Conservation (phyloP, 2,329 filamentous ascomycete species). For the Arthroderma sp. region DNA sequence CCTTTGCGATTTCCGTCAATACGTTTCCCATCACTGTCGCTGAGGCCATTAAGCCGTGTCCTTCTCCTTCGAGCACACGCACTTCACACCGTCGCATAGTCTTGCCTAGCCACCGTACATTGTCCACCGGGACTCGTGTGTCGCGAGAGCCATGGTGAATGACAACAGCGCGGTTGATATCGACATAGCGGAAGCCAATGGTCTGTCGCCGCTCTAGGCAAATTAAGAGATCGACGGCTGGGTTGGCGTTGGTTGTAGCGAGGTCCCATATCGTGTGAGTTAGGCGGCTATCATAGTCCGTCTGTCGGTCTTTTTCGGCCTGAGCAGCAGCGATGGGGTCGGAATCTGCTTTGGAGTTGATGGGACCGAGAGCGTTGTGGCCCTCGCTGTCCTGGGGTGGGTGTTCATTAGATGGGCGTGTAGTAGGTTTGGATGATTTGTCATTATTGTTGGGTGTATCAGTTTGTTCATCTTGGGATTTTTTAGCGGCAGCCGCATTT, state of each 20-base stretch:
- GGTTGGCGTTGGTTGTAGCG: conserved; percentile 81
- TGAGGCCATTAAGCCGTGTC: conserved; percentile 91
- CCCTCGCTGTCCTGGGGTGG: conserved; percentile 9
- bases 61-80: conserved; percentile 75
- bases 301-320: conserved; percentile 24
- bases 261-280: conserved; percentile 92
- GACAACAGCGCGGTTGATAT: conserved; percentile 79
- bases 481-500: conserved; percentile 15
- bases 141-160: conserved; percentile 91
- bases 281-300: conserved; percentile 63
- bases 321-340: conserved; percentile 43
- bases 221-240: conserved; percentile 81
- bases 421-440: conserved; percentile 10
- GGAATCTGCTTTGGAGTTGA: conserved; percentile 14
- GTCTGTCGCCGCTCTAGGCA: conserved; percentile 82
- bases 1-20: conserved; percentile 83
- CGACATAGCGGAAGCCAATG: conserved; percentile 93
- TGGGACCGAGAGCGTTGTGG: conserved; percentile 5
- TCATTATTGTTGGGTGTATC: conserved; percentile 13
- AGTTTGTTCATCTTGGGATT: conserved; percentile 12
- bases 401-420: conserved; percentile 12
- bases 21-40: conserved; percentile 85
- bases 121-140: conserved; percentile 83
- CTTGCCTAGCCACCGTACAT: conserved; percentile 87
- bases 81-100: conserved; percentile 91